Percentiles rank a stretch among this genome's conserved stretches.
Evolutionary conservation across 177 flowering plant species (phyloP).

Genomic region (Telopea speciosissima): DNA sequence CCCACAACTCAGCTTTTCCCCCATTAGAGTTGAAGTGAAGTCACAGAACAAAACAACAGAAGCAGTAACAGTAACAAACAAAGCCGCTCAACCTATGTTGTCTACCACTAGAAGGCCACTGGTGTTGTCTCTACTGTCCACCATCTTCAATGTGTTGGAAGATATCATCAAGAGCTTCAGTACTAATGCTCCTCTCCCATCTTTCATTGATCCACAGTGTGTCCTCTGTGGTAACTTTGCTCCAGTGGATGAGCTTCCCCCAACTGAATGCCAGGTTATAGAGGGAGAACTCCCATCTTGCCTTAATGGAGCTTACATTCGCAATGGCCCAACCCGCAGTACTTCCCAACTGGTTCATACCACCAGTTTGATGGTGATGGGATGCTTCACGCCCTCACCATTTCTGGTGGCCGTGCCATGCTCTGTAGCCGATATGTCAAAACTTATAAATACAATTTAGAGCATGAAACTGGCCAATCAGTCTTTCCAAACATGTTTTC

Average conservation of each 20-base stretch:
- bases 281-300: constrained; percentile 58
- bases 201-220: constrained; percentile 53
- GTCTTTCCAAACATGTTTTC: constrained; percentile 54
- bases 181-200: constrained; percentile 48
- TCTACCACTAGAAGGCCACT: no score
- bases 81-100: no score
- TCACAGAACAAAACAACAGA: no score
- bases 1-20: no score
- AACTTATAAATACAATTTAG: constrained; percentile 54
- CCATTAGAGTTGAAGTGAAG: no score
- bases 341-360: constrained; percentile 75
- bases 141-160: constrained; percentile 47
- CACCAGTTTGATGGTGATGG: constrained; percentile 93
- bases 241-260: constrained; percentile 78
- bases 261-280: constrained; percentile 45
- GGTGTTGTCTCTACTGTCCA: constrained; percentile 12
- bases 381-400: constrained; percentile 68
- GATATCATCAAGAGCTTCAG: constrained; percentile 51
- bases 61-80: no score
- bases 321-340: constrained; percentile 34
- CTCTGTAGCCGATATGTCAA: constrained; percentile 69
- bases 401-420: constrained; percentile 51
- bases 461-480: constrained; percentile 37
- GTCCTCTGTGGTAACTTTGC: constrained; percentile 62
- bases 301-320: constrained; percentile 68